Evolutionary conservation across 1,284 basidiomycete genomes (phyloP).

Genomic region (Boletellus deceptivus): DNA sequence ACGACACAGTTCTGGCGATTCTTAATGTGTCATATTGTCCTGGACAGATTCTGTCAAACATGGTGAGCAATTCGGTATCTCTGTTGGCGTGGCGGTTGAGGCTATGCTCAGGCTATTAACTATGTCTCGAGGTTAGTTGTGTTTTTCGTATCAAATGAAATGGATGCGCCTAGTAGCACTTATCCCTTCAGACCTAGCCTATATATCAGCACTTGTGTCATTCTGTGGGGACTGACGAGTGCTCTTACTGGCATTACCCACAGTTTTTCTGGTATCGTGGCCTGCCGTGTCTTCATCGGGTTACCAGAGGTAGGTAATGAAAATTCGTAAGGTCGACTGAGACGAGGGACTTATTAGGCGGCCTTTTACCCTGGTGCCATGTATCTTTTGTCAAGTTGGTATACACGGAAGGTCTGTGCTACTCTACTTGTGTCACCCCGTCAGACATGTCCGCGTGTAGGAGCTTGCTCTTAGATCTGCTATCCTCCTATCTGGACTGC

Average conservation of each 20-base stretch:
- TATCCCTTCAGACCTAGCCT: slow-evolving; percentile 47
- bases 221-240: slow-evolving; percentile 63
- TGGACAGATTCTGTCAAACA: slow-evolving; percentile 64
- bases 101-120: slow-evolving; percentile 42
- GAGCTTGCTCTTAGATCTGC: slow-evolving; percentile 69
- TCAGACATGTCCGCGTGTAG: slow-evolving; percentile 28
- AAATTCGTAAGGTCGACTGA: background rate
- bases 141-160: background rate
- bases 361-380: slow-evolving; percentile 65
- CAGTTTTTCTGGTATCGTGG: slow-evolving; percentile 55
- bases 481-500: slow-evolving; percentile 62
- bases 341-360: slow-evolving; percentile 34
- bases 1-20: slow-evolving; percentile 58
- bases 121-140: slow-evolving; percentile 43
- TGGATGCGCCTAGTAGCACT: background rate
- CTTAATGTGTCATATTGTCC: slow-evolving; percentile 62
- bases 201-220: slow-evolving; percentile 62
- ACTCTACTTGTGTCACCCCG: background rate
- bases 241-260: slow-evolving; percentile 57
- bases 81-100: background rate
- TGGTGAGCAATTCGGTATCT: slow-evolving; percentile 38
- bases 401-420: slow-evolving; percentile 53
- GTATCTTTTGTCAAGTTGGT: slow-evolving; percentile 65
- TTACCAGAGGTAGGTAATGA: slow-evolving; percentile 48
- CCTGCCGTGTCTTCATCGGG: slow-evolving; percentile 60